phyloP scores from a whole-genome alignment of 164 flowering plant species.

The Protea cynaroides region DNA sequence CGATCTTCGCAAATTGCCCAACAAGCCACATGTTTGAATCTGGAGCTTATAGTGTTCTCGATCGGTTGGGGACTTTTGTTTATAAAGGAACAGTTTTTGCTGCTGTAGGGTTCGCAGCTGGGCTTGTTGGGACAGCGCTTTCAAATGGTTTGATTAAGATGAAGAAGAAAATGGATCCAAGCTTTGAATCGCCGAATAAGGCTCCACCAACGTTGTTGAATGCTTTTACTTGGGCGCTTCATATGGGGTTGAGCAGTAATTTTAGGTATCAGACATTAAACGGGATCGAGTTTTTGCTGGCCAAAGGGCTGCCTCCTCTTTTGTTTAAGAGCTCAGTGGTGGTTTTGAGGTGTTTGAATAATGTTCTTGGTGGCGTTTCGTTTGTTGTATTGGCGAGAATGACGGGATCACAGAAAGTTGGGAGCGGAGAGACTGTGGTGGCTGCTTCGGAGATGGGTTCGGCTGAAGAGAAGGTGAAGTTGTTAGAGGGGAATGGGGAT shows the following conservation, averaged over 20 bases:
- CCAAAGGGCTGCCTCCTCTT: constrained; percentile 49
- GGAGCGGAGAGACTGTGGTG: constrained; percentile 5
- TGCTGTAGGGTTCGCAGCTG: constrained; percentile 84
- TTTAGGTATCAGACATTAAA: constrained; percentile 85
- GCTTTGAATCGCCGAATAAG: constrained; percentile 78
- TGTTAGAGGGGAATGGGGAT: constrained; percentile 26
- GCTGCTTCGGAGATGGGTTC: constrained; percentile 11
- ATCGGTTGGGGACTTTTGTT: constrained; percentile 72
- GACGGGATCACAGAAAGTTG: constrained; percentile 81
- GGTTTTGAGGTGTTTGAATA: constrained; percentile 65
- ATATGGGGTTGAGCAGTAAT: constrained; percentile 91
- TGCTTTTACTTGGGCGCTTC: constrained; percentile 78
- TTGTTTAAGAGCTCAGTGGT: constrained; percentile 68
- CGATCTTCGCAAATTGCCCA: constrained; percentile 69
- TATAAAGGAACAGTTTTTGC: constrained; percentile 84
- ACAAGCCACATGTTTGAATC: constrained; percentile 88
- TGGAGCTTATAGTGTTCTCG: constrained; percentile 41
- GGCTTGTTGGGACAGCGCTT: constrained; percentile 80
- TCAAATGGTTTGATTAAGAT: constrained; percentile 71
- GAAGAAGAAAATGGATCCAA: constrained; percentile 92
- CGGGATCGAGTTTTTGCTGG: constrained; percentile 74
- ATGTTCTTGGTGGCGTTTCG: constrained; percentile 82
- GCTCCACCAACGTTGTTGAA: constrained; percentile 81
- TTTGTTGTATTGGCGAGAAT: constrained; percentile 80
- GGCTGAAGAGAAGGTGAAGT: constrained; percentile 43